Conservation (phyloP, 2,329 filamentous ascomycete genomes). For the Alternaria panax region DNA sequence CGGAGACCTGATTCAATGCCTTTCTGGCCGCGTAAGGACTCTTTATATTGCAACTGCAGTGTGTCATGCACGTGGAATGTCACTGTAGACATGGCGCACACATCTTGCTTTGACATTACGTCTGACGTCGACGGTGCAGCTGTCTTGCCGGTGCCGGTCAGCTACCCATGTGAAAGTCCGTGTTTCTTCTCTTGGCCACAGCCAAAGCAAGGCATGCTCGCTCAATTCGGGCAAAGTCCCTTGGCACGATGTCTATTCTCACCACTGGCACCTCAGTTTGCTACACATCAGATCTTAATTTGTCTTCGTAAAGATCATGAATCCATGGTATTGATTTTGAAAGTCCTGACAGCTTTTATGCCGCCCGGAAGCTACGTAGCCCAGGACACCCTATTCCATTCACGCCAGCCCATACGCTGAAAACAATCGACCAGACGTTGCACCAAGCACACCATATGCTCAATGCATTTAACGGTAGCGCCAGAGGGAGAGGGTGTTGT, state of each 20-base stretch:
- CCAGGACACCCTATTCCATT: constrained; percentile 45
- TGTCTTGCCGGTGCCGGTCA: constrained; percentile 19
- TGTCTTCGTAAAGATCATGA: constrained; percentile 36
- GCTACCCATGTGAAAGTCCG: constrained; percentile 12
- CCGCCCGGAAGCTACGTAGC: constrained; percentile 41
- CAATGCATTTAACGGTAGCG: constrained; percentile 79
- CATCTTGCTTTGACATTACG: neutral
- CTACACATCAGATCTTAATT: neutral
- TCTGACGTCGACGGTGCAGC: constrained; percentile 23
- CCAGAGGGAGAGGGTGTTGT: constrained; percentile 99
- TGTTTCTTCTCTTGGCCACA: constrained; percentile 3
- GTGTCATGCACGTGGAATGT: neutral
- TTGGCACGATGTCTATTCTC: neutral
- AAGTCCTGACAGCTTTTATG: constrained; percentile 33
- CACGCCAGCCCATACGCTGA: constrained; percentile 44
- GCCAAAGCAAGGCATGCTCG: constrained; percentile 7
- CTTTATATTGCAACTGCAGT: neutral
- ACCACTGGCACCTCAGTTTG: neutral
- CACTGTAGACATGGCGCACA: neutral
- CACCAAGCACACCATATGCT: constrained; percentile 38
- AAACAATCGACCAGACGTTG: constrained; percentile 42
- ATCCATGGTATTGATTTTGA: constrained; percentile 45
- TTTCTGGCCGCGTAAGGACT: neutral
- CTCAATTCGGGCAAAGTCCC: neutral
- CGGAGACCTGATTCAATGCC: neutral